Percentiles rank a stretch among this genome's conserved stretches.
Conservation (phyloP, 2,329 filamentous ascomycete genomes). For the Ophiostoma tasmaniense region DNA sequence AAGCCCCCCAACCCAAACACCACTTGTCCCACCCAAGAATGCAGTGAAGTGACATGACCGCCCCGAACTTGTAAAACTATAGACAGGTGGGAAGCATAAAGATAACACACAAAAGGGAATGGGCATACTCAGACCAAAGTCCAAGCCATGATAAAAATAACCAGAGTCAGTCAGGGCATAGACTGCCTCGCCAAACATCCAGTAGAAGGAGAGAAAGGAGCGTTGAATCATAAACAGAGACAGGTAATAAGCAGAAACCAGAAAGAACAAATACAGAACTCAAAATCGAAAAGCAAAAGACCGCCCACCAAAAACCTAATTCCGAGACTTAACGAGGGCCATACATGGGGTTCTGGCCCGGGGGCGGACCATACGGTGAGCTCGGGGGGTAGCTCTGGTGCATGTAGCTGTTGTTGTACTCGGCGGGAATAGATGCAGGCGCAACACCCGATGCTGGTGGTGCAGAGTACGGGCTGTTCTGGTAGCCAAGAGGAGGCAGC, state of each 20-base stretch:
- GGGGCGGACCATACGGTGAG: slow-evolving; percentile 49
- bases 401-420: slow-evolving; percentile 48
- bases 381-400: slow-evolving; percentile 51
- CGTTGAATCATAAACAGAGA: not conserved
- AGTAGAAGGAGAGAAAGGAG: not conserved
- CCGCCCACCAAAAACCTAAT: not conserved
- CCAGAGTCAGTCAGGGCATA: not conserved
- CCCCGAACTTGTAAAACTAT: slow-evolving; percentile 6
- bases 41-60: slow-evolving; percentile 8
- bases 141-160: not conserved
- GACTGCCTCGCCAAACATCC: not conserved
- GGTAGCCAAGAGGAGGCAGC: slow-evolving; percentile 68
- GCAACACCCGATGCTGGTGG: slow-evolving; percentile 47
- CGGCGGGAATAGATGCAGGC: slow-evolving; percentile 46
- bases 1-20: slow-evolving; percentile 12
- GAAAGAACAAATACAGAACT: not conserved
- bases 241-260: not conserved
- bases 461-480: slow-evolving; percentile 58
- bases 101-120: not conserved
- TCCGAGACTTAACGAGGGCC: slow-evolving; percentile 28
- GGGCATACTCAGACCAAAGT: not conserved
- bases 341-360: slow-evolving; percentile 49
- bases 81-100: slow-evolving; percentile 1
- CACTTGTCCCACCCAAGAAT: slow-evolving; percentile 10
- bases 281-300: not conserved